Base-by-base conservation (phyloP, 768 basidiomycete species). In the Lentinula edodes region DNA sequence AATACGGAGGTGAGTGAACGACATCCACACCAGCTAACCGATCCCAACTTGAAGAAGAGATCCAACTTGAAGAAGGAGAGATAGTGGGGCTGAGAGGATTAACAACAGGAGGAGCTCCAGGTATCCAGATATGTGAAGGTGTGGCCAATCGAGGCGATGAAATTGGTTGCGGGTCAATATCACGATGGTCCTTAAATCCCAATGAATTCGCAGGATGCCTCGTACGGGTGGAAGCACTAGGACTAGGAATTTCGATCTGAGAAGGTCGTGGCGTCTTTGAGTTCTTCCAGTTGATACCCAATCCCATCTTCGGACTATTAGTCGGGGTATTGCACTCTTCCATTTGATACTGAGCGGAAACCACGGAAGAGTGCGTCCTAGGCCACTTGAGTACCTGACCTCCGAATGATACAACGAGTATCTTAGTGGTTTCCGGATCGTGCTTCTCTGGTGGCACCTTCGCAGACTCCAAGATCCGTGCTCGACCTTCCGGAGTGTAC, bases 381-480 rank as follows among this genome's bases (percentile, higher is more conserved):
- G 86, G 86, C 55, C 77, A 79, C 59, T 80, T 82, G 70, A 92
- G 87, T 7, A 86, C 75, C 66, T 93, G 90, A 0, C 90, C 90
- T 15, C 90, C 90, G 67, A 93, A 93, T 1, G 90, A 91, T 6
- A 93, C 88, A 32, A 92, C 74, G 32, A 92, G 78, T 45, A 93
- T 82, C 66, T 83, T 88, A 2, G 82, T 85, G 20, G 64, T 71
- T 5, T 64, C 62, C 0, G 77, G 71, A 61, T 85, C 77, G 39
- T 86, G 83, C 6, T 78, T 69, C 16, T 81, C 65, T 10, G 59
- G 54, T 0, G 89, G 88, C 0, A 93, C 73, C 20, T 88, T 89
- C 46, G 90, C 78, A 1, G 79, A 78, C 1, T 69, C 63, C 3
- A 91, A 79, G n/a, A 91, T 70, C 6, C 68, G 69, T 10, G 76